Evolutionary conservation across 257 asterid genomes (phyloP).

Genomic region (Petunia secreta): DNA sequence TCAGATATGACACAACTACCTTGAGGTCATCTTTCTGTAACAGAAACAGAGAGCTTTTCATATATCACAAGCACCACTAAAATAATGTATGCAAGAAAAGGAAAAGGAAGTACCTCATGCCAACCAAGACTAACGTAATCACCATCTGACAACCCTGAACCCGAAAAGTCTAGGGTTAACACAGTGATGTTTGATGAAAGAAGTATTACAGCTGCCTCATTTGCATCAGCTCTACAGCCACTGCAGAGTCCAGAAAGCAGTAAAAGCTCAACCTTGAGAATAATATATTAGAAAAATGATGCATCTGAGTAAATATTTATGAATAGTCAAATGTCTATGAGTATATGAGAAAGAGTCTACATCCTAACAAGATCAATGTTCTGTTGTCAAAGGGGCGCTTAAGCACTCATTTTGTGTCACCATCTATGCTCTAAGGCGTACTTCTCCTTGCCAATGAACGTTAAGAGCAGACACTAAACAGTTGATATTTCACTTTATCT

Average conservation of each 20-base stretch:
- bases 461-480: no score
- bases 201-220: slow-evolving; percentile 94
- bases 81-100: slow-evolving; percentile 26
- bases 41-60: slow-evolving; percentile 20
- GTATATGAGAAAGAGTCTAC: neutral
- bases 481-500: no score
- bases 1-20: slow-evolving; percentile 81
- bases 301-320: slow-evolving; percentile 6
- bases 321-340: neutral
- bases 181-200: slow-evolving; percentile 93
- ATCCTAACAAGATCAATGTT: neutral
- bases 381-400: no score
- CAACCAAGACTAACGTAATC: slow-evolving; percentile 95
- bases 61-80: slow-evolving; percentile 17
- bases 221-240: slow-evolving; percentile 98
- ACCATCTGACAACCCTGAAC: slow-evolving; percentile 95
- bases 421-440: no score
- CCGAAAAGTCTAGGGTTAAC: slow-evolving; percentile 93
- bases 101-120: slow-evolving; percentile 75
- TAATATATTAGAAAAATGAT: neutral
- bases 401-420: no score
- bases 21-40: slow-evolving; percentile 91
- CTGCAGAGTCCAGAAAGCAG: slow-evolving; percentile 52
- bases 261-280: slow-evolving; percentile 10
- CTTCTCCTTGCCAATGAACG: no score